These are phyloP conservation scores for Peterozyma xylosa DNA, from an alignment of 805 yeast genomes.

Conservation along the genomic window DNA sequence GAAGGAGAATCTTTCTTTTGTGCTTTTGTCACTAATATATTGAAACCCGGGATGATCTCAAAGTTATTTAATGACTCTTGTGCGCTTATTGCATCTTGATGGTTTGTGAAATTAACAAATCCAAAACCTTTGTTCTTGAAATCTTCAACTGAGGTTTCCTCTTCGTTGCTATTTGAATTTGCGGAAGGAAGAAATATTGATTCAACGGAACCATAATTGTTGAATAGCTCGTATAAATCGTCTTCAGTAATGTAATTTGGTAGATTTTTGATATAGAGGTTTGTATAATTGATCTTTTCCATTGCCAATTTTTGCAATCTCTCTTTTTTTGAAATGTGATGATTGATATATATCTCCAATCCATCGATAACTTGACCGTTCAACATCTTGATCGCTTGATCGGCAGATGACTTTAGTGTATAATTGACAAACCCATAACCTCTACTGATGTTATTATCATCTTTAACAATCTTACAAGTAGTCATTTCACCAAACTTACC, in stretches of 20 bases:
- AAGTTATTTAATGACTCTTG: conserved; percentile 40
- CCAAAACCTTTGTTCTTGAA: conserved; percentile 38
- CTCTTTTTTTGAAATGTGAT: conserved; percentile 59
- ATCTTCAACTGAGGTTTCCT: neutral
- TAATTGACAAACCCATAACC: conserved; percentile 69
- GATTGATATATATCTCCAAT: conserved; percentile 44
- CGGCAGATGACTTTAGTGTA: conserved; percentile 48
- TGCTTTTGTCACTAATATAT: conserved; percentile 33
- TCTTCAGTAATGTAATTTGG: conserved; percentile 30
- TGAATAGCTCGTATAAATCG: conserved; percentile 34
- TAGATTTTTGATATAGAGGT: conserved; percentile 46
- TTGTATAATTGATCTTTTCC: conserved; percentile 39
- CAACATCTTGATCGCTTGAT: conserved; percentile 44
- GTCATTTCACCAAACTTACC: conserved; percentile 31
- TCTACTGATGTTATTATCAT: conserved; percentile 34
- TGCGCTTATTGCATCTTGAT: conserved; percentile 40
- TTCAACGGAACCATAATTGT: conserved; percentile 37
- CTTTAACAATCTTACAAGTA: conserved; percentile 39
- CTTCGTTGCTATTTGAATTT: conserved; percentile 2
- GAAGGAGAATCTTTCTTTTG: conserved; percentile 26
- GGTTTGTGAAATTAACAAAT: conserved; percentile 41
- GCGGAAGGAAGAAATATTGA: conserved; percentile 42
- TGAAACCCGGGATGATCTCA: conserved; percentile 23
- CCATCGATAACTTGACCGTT: conserved; percentile 19
- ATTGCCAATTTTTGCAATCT: conserved; percentile 40